These are phyloP conservation scores for Corniculantispora saksenae DNA, from an alignment of 2,329 filamentous ascomycete species.

Conservation along the genomic window DNA sequence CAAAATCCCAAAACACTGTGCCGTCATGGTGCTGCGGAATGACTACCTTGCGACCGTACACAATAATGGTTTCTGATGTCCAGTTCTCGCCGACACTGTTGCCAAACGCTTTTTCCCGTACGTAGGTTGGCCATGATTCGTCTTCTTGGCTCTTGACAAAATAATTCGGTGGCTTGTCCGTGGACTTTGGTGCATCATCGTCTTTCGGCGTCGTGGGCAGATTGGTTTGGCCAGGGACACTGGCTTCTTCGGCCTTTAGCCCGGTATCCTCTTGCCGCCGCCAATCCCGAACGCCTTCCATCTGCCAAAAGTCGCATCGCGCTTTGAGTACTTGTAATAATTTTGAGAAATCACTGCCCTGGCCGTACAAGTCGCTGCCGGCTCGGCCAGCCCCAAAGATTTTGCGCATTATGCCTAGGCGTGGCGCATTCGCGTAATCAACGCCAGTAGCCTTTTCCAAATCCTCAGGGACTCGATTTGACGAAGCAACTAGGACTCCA, in stretches of 20 bases:
- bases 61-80: conserved; percentile 45
- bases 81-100: conserved; percentile 35
- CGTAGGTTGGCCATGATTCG: conserved; percentile 30
- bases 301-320: conserved; percentile 81
- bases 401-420: conserved; percentile 52
- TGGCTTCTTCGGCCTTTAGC: background rate
- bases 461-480: conserved; percentile 82
- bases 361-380: conserved; percentile 55
- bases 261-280: conserved; percentile 53
- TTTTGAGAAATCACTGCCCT: conserved; percentile 70
- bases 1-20: conserved; percentile 66
- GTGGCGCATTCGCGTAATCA: conserved; percentile 61
- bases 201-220: background rate
- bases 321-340: conserved; percentile 77
- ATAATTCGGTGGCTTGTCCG: conserved; percentile 33
- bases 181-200: conserved; percentile 24
- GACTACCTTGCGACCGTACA: conserved; percentile 65
- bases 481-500: conserved; percentile 77
- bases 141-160: conserved; percentile 30
- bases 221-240: background rate
- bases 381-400: conserved; percentile 44
- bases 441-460: conserved; percentile 73
- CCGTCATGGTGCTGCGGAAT: conserved; percentile 61
- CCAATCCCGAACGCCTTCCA: conserved; percentile 75
- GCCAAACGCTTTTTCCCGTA: conserved; percentile 30